Evolutionary conservation across 345 rosid species (phyloP), one percentile per base, ranked within the genome.

Genomic region (Odontarrhena argentea): DNA sequence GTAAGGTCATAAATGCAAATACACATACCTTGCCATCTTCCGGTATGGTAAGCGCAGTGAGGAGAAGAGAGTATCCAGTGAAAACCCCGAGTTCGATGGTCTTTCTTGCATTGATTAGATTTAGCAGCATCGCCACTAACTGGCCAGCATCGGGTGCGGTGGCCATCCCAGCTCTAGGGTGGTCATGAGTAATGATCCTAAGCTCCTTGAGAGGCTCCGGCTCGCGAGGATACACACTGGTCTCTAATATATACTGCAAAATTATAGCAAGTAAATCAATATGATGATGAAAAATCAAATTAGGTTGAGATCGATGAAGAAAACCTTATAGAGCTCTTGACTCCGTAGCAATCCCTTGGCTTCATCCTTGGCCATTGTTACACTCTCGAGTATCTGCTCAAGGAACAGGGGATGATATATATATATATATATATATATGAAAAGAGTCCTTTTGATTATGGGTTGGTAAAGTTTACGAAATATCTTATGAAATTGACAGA

Each of bases 51-150:
- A 87, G 91, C 53, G 92, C 96, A 41, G 96, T 87, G 62, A 85
- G 90, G 41, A 91, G 90, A 71, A 87, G 97, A 54, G 97, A 87
- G 75, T 91, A 91, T 11, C 97, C 92, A 37, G 96, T 87, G 79
- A 75, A 87, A 63, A 87, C 91, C 15, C 96, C 92, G 12, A 91
- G 37, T 65, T 90, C 89, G 14, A 87, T 90, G 0, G 87, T 90
- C 60, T 55, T 86, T 26, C 74, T 87, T 0, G 91, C 87, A 63
- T 86, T 77, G 6, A 74, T 59, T 8, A 91, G 82, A 61, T 77
- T 77, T 75, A 91, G 55, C 24, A 86, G 77, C 79, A 86, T 80
- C 35, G 58, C 74, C 37, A 90, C 78, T 34, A 87, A 60, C 79
- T 90, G 95, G 11, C 92, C 95, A 47, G 86, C 85, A 66, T 87